Evolutionary conservation across 2,329 filamentous ascomycete genomes (phyloP).

Genomic region (Capronia americana): DNA sequence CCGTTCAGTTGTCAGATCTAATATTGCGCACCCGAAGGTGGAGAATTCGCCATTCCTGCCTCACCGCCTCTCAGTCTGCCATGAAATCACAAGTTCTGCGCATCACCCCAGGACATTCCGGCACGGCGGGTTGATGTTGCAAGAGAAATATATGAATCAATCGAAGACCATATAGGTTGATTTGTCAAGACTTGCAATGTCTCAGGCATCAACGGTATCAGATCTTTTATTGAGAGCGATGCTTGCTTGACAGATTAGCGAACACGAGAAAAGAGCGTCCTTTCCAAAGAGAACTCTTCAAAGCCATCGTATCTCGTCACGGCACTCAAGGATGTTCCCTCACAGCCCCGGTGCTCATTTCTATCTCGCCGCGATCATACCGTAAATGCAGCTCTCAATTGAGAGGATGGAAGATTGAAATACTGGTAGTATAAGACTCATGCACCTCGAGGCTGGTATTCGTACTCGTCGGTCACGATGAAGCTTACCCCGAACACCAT

Average conservation of each 20-base stretch:
- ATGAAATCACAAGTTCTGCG: background rate
- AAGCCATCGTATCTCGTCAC: background rate
- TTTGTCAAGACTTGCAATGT: background rate
- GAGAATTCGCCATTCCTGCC: no score
- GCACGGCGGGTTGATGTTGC: background rate
- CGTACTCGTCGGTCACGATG: background rate
- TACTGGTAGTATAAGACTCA: background rate
- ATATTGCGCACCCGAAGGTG: no score
- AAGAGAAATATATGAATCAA: background rate
- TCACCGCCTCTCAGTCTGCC: background rate
- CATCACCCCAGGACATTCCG: background rate
- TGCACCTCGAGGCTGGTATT: background rate
- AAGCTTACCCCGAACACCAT: background rate
- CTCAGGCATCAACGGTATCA: no score
- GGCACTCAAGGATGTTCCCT: background rate
- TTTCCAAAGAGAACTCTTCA: background rate
- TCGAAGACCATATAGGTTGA: background rate
- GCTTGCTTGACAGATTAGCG: background rate
- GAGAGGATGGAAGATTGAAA: background rate
- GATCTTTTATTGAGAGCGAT: background rate
- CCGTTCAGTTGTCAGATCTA: background rate
- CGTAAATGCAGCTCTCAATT: background rate
- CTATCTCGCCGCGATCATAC: background rate
- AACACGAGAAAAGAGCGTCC: background rate
- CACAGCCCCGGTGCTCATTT: background rate